phyloP scores from a whole-genome alignment of 352 stramenopile genomes.

The Pythium oligandrum region DNA sequence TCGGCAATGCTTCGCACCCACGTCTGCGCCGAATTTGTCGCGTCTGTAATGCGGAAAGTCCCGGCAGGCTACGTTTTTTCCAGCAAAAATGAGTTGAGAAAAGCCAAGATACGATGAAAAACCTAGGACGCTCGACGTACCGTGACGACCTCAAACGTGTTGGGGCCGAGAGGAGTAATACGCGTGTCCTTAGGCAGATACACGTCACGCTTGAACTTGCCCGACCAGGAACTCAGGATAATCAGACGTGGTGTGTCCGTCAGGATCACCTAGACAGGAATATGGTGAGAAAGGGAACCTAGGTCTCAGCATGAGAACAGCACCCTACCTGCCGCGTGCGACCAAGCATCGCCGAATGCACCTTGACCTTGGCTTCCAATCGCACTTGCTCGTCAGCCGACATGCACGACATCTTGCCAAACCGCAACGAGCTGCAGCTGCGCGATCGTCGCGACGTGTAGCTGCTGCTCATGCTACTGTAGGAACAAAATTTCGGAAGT shows the following conservation, averaged over 20 bases:
- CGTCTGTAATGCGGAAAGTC: conserved; percentile 57
- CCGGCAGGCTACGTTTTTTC: conserved; percentile 31
- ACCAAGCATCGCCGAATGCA: conserved; percentile 77
- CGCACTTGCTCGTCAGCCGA: conserved; percentile 59
- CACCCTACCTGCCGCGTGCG: conserved; percentile 54
- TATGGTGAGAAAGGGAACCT: too few relatives aligned
- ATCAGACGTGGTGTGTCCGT: conserved; percentile 68
- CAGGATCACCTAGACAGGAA: conserved; percentile 42
- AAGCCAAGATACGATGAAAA: neutral
- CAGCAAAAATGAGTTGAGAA: too few relatives aligned
- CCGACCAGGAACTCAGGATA: conserved; percentile 61
- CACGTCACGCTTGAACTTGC: conserved; percentile 71
- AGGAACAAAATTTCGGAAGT: neutral
- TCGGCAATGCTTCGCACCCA: conserved; percentile 55
- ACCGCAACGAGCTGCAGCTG: conserved; percentile 60
- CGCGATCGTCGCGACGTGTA: conserved; percentile 34
- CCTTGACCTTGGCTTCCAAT: conserved; percentile 71
- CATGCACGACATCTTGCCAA: conserved; percentile 49
- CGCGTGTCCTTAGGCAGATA: conserved; percentile 56
- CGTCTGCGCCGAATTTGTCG: conserved; percentile 49
- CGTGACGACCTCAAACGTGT: conserved; percentile 76
- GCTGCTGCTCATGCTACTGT: neutral
- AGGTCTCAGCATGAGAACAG: too few relatives aligned
- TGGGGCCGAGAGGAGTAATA: conserved; percentile 59
- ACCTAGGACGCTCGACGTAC: conserved; percentile 25